phyloP scores from a whole-genome alignment of 2,329 filamentous ascomycete species.

The Tolypocladium amazonense region DNA sequence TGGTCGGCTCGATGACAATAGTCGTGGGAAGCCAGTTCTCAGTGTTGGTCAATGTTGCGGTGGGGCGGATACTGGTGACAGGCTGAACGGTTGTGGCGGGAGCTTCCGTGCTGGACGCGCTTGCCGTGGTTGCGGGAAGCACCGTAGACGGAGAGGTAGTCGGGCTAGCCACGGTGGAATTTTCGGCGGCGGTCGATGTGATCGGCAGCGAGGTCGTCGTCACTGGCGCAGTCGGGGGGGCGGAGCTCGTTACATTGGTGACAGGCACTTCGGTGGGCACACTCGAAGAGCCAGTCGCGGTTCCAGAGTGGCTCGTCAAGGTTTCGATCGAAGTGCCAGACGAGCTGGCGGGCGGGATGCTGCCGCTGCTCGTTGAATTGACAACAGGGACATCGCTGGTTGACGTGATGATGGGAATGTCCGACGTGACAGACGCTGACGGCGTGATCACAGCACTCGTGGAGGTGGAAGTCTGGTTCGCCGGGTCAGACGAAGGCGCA shows the following conservation, averaged over 20 bases:
- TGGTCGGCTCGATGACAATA: constrained; percentile 43
- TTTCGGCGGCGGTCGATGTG: constrained; percentile 1
- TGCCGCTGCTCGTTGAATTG: constrained; percentile 2
- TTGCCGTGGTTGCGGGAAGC: constrained; percentile 7
- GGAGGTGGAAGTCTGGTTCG: constrained; percentile 4
- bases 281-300: neutral
- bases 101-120: constrained; percentile 9
- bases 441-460: constrained; percentile 1
- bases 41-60: constrained; percentile 31
- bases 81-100: constrained; percentile 6
- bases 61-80: constrained; percentile 30
- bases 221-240: neutral
- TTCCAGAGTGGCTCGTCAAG: constrained; percentile 2
- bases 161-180: constrained; percentile 2
- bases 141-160: neutral
- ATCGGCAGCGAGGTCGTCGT: neutral
- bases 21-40: constrained; percentile 47
- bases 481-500: neutral
- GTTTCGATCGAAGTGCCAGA: neutral
- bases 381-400: constrained; percentile 5
- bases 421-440: constrained; percentile 2
- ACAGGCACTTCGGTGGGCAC: constrained; percentile 1
- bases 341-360: neutral
- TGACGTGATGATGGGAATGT: constrained; percentile 1
- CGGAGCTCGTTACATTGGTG: constrained; percentile 3